Evolutionary conservation across 75 land plant species (phyloP), one percentile per base, ranked within the genome.

Genomic region (Sequoia sempervirens): DNA sequence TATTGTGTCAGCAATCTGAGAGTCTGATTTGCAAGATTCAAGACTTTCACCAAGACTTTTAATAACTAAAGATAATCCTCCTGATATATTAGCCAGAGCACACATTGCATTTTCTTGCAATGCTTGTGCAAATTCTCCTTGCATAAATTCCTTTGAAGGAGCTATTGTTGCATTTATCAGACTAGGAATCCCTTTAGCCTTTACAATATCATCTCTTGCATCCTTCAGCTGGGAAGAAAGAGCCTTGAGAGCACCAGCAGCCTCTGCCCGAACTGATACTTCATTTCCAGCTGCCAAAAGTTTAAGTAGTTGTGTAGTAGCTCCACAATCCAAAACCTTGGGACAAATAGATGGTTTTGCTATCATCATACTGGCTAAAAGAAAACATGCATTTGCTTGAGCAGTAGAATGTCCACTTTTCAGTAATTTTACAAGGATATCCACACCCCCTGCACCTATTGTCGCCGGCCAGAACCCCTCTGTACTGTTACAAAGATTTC

Each of bases 81-180:
- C 96, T 28, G 94, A 91, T 34, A 97, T 97, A 79, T 95, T 95
- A 36, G 98, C 98, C 64, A 96, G 80, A 82, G 99, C 98, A 86
- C 93, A 88, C 96, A 97, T 94, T 54, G 98, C 96, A 93, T 97
- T 95, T 86, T 97, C 97, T 83, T 97, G 99, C 84, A 97, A 85
- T 80, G 93, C 93, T 83, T 94, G 99, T 46, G 99, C 97, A 34
- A 34, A 34, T 34, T 34, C 36, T 34, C 36, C 36, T 34, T 34
- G 36, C 36, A 34, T 34, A 34, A 34, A 34, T 34, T 34, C 36
- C 0, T 34, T 34, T 34, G 36, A 34, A 34, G 36, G 36, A 34
- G 36, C 36, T 34, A 34, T 34, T 34, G 36, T 34, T 34, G 36
- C 36, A 34, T 34, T 34, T 34, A 34, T 34, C 36, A 34, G 36